Evolutionary conservation across 1,139 yeast species (phyloP).

Genomic region (Zygosaccharomyces sapae): DNA sequence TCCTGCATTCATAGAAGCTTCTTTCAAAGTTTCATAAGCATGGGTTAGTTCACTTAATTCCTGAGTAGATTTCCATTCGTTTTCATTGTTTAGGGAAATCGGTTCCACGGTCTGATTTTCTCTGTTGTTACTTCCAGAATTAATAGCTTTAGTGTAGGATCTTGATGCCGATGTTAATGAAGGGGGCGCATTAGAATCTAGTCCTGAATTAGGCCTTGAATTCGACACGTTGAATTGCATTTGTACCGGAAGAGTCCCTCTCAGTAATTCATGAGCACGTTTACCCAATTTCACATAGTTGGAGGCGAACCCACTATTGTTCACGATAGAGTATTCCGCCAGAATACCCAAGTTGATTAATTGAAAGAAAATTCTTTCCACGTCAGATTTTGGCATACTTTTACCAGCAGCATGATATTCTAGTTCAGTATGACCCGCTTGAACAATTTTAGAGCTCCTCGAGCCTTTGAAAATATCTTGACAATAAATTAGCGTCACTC

Average conservation of each 20-base stretch:
- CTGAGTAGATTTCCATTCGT: constrained; percentile 29
- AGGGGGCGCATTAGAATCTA: constrained; percentile 1
- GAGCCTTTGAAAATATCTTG: constrained; percentile 84
- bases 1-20: constrained; percentile 45
- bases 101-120: constrained; percentile 12
- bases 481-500: constrained; percentile 74
- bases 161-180: constrained; percentile 7
- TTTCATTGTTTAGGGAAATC: constrained; percentile 19
- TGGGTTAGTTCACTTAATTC: constrained; percentile 29
- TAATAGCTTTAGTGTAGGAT: background rate
- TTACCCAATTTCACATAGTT: constrained; percentile 66
- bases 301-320: constrained; percentile 72
- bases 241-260: constrained; percentile 44
- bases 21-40: constrained; percentile 42
- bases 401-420: constrained; percentile 70
- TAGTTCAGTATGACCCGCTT: constrained; percentile 57
- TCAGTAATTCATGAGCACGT: constrained; percentile 46
- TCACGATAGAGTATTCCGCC: constrained; percentile 68
- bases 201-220: constrained; percentile 20
- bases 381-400: constrained; percentile 55
- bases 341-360: constrained; percentile 65
- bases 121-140: constrained; percentile 4
- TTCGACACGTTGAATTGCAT: constrained; percentile 42
- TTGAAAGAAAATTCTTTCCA: constrained; percentile 79
- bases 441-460: constrained; percentile 54